A percentile compares a stretch with the other conserved stretches of the same genome.
Evolutionary conservation across 495 filamentous ascomycete species (phyloP).

Genomic region (Friedmanniomyces endolithicus): DNA sequence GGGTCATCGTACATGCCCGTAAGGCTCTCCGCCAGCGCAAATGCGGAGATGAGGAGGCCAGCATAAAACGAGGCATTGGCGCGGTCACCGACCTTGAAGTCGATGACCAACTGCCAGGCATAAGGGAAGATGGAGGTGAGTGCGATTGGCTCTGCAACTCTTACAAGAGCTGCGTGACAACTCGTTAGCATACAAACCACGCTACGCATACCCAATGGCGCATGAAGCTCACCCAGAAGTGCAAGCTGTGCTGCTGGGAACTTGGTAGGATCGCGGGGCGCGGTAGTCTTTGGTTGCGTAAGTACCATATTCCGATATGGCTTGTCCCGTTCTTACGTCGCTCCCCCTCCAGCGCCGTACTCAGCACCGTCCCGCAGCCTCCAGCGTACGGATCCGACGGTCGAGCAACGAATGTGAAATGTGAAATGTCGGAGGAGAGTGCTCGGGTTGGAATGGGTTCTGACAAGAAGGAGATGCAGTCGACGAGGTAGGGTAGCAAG

Average conservation of each 20-base stretch:
- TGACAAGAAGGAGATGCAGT: no score
- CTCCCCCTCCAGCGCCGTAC: not conserved
- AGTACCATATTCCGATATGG: conserved; percentile 25
- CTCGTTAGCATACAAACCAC: conserved; percentile 18
- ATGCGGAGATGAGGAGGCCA: conserved; percentile 74
- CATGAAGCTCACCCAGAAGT: conserved; percentile 44
- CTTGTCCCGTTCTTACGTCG: conserved; percentile 1
- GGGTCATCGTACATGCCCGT: conserved; percentile 51
- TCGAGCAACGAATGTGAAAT: no score
- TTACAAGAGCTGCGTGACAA: conserved; percentile 45
- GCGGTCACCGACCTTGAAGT: conserved; percentile 54
- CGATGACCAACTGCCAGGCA: conserved; percentile 69
- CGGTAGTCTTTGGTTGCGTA: conserved; percentile 26
- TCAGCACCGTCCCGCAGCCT: not conserved
- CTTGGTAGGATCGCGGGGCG: conserved; percentile 41
- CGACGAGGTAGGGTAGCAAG: no score
- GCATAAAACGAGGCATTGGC: conserved; percentile 70
- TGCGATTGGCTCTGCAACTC: conserved; percentile 79
- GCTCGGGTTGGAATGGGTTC: no score
- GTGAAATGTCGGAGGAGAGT: no score
- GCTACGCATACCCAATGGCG: not conserved
- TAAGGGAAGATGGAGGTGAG: conserved; percentile 82
- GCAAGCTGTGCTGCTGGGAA: conserved; percentile 72
- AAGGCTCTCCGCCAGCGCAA: conserved; percentile 64
- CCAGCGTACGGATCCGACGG: no score